Evolutionary conservation across 495 filamentous ascomycete genomes (phyloP).

Genomic region (Talaromyces borbonicus): DNA sequence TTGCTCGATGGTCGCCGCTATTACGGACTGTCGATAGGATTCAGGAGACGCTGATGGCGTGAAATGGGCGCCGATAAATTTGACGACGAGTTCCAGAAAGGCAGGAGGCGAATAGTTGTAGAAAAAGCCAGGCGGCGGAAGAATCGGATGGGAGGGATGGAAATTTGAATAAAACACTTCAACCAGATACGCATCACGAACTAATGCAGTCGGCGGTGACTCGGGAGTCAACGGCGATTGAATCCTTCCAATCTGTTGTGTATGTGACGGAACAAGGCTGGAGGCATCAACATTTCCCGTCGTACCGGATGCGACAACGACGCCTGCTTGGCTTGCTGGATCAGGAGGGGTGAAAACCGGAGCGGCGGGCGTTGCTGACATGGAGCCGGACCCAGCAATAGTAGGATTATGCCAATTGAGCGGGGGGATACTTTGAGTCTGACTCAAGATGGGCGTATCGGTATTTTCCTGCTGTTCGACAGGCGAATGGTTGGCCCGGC

Average conservation of each 20-base stretch:
- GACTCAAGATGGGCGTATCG: conserved; percentile 11
- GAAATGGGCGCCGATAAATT: conserved; percentile 38
- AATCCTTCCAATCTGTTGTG: not conserved
- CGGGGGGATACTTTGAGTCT: not conserved
- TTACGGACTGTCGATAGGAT: conserved; percentile 28
- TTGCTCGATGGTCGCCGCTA: conserved; percentile 26
- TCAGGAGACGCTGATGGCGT: conserved; percentile 31
- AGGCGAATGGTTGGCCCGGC: conserved; percentile 28
- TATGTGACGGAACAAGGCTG: not conserved
- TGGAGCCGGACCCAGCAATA: not conserved
- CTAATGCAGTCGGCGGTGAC: conserved; percentile 21
- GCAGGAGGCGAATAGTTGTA: conserved; percentile 21
- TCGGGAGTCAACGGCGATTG: conserved; percentile 32
- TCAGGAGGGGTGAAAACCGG: conserved; percentile 8
- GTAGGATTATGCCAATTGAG: not conserved
- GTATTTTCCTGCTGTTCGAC: conserved; percentile 18
- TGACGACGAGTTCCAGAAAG: conserved; percentile 37
- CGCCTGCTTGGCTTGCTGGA: conserved; percentile 11
- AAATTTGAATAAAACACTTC: conserved; percentile 40
- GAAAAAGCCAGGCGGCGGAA: conserved; percentile 26
- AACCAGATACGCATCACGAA: conserved; percentile 32
- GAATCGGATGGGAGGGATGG: conserved; percentile 35
- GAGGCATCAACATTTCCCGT: not conserved
- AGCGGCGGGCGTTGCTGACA: not conserved
- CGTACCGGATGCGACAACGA: not conserved